These are phyloP conservation scores for Perilla frutescens DNA, from an alignment of 257 asterid species.

Conservation along the genomic window DNA sequence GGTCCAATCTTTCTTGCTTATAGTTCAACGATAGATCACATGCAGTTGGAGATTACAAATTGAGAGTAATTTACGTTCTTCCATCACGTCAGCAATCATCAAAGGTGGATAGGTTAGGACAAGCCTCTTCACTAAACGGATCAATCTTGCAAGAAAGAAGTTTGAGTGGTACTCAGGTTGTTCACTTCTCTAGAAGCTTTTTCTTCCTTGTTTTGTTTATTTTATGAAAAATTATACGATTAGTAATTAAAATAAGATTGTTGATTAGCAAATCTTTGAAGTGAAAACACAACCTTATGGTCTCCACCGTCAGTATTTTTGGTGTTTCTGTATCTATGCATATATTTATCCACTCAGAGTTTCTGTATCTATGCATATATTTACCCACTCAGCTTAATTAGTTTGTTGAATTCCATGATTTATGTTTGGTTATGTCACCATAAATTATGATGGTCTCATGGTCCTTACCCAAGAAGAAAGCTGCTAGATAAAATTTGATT, in stretches of 20 bases:
- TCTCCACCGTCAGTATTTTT: background rate
- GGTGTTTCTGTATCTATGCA: background rate
- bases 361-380: background rate
- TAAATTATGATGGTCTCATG: too few species aligned
- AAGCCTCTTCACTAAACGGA: slow-evolving; percentile 15
- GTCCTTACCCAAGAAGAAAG: background rate
- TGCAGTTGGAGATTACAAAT: slow-evolving; percentile 18
- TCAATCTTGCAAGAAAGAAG: slow-evolving; percentile 26
- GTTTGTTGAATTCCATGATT: background rate
- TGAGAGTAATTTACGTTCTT: slow-evolving; percentile 35
- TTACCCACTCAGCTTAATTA: background rate
- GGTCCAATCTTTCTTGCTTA: slow-evolving; percentile 15
- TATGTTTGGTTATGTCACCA: background rate
- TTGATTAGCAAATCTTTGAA: background rate
- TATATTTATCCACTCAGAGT: background rate
- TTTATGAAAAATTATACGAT: background rate
- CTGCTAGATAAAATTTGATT: background rate
- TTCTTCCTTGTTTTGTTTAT: too few species aligned
- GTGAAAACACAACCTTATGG: background rate
- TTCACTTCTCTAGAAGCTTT: slow-evolving; percentile 9
- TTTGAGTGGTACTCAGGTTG: slow-evolving; percentile 21
- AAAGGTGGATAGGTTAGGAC: background rate
- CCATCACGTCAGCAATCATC: slow-evolving; percentile 15
- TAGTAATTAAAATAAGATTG: background rate
- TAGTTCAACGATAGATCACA: slow-evolving; percentile 31